Percentiles rank a stretch among this genome's conserved stretches.
These are phyloP conservation scores for Trichoderma lentiforme DNA, from an alignment of 2,329 filamentous ascomycete genomes.

Conservation along the genomic window DNA sequence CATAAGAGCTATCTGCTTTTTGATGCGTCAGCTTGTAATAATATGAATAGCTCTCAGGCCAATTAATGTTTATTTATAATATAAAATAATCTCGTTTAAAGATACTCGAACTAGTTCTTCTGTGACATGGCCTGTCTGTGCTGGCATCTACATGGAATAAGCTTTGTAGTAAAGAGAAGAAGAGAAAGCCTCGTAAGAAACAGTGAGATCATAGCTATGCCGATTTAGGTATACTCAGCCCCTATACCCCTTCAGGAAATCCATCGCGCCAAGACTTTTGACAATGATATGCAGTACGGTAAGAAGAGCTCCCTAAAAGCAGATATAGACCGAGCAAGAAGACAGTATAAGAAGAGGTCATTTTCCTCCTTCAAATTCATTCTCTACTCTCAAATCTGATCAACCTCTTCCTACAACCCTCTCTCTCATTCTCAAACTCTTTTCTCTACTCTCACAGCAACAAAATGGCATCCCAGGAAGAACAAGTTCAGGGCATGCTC, in stretches of 20 bases:
- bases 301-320: neutral
- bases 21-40: neutral
- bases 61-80: neutral
- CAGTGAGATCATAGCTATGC: neutral
- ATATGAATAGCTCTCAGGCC: neutral
- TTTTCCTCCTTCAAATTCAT: neutral
- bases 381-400: neutral
- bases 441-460: neutral
- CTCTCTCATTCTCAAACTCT: neutral
- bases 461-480: neutral
- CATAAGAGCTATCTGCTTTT: neutral
- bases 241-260: neutral
- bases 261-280: neutral
- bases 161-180: neutral
- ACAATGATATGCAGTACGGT: neutral
- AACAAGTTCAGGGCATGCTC: neutral
- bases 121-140: neutral
- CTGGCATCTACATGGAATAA: neutral
- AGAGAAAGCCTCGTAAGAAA: neutral
- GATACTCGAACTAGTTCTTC: neutral
- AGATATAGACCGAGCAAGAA: neutral
- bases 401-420: neutral
- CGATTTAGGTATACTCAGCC: neutral
- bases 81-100: neutral
- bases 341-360: neutral